phyloP scores from a whole-genome alignment of 2,329 filamentous ascomycete species.

The Atkinsonella texensis region DNA sequence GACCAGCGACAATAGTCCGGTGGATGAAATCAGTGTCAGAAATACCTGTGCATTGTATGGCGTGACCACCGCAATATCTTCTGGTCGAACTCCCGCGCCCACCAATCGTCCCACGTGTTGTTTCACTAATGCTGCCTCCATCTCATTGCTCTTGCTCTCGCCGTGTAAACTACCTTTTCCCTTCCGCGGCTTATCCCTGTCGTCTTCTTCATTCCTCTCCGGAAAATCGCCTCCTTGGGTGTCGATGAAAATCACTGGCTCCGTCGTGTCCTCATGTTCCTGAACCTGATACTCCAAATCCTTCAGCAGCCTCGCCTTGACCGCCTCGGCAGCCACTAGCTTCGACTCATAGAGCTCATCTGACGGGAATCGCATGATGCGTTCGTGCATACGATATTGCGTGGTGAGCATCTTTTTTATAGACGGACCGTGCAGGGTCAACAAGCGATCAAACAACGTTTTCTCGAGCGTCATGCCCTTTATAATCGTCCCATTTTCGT shows the following conservation, averaged over 20 bases:
- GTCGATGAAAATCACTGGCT: conserved; percentile 87
- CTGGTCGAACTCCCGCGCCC: conserved; percentile 64
- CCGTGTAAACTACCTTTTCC: conserved; percentile 32
- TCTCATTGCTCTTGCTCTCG: conserved; percentile 79
- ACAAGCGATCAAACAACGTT: conserved; percentile 85
- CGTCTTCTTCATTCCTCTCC: conserved; percentile 68
- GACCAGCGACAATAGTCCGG: neutral
- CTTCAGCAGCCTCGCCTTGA: conserved; percentile 62
- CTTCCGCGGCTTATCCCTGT: conserved; percentile 33
- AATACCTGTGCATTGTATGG: conserved; percentile 86
- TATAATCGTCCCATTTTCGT: conserved; percentile 23
- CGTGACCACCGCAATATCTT: conserved; percentile 87
- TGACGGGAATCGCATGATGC: conserved; percentile 91
- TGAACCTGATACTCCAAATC: conserved; percentile 67
- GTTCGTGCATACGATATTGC: conserved; percentile 96
- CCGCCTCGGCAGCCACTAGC: conserved; percentile 68
- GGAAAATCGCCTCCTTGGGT: conserved; percentile 91
- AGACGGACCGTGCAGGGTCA: conserved; percentile 64
- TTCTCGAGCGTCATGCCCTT: conserved; percentile 59
- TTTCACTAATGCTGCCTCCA: conserved; percentile 72
- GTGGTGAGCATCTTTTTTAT: conserved; percentile 95
- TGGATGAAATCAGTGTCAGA: neutral
- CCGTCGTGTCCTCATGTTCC: conserved; percentile 73
- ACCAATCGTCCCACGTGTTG: conserved; percentile 67
- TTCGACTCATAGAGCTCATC: conserved; percentile 74